These are phyloP conservation scores for Acer campestre DNA, from an alignment of 345 rosid species.

Conservation along the genomic window DNA sequence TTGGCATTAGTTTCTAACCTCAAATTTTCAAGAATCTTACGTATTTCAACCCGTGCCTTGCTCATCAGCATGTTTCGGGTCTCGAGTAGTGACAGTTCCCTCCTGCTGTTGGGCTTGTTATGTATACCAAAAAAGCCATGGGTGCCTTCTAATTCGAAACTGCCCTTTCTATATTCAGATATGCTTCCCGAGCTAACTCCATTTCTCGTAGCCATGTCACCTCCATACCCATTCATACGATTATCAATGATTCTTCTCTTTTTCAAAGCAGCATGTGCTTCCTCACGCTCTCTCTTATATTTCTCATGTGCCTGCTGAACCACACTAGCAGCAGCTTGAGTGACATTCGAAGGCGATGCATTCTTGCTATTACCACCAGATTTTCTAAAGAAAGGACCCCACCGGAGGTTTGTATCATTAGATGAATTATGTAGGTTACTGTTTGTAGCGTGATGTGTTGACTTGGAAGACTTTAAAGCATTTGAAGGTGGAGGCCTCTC, in stretches of 20 bases:
- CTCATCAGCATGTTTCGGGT: slow-evolving; percentile 48
- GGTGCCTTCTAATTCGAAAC: slow-evolving; percentile 31
- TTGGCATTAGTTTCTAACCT: slow-evolving; percentile 30
- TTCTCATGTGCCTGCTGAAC: slow-evolving; percentile 42
- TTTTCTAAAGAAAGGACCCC: slow-evolving; percentile 42
- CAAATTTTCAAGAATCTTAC: slow-evolving; percentile 48
- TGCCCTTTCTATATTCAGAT: slow-evolving; percentile 35
- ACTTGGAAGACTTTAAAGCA: slow-evolving; percentile 42
- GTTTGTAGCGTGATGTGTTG: slow-evolving; percentile 33
- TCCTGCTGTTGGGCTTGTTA: slow-evolving; percentile 32
- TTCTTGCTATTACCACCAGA: slow-evolving; percentile 32
- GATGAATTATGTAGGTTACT: slow-evolving; percentile 32
- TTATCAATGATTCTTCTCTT: slow-evolving; percentile 49
- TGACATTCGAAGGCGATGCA: slow-evolving; percentile 23
- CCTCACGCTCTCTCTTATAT: slow-evolving; percentile 45
- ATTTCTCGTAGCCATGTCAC: slow-evolving; percentile 29
- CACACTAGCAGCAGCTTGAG: slow-evolving; percentile 42
- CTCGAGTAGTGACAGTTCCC: slow-evolving; percentile 53
- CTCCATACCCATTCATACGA: slow-evolving; percentile 27
- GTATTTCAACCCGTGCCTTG: slow-evolving; percentile 50
- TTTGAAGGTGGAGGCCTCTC: slow-evolving; percentile 76
- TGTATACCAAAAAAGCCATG: slow-evolving; percentile 35
- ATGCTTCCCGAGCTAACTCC: slow-evolving; percentile 34
- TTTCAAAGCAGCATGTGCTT: slow-evolving; percentile 40
- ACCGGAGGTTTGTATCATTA: slow-evolving; percentile 30